Percentiles rank a stretch among this genome's conserved stretches.
Evolutionary conservation across 2,329 filamentous ascomycete species (phyloP).

Genomic region (Monosporascus sp.): DNA sequence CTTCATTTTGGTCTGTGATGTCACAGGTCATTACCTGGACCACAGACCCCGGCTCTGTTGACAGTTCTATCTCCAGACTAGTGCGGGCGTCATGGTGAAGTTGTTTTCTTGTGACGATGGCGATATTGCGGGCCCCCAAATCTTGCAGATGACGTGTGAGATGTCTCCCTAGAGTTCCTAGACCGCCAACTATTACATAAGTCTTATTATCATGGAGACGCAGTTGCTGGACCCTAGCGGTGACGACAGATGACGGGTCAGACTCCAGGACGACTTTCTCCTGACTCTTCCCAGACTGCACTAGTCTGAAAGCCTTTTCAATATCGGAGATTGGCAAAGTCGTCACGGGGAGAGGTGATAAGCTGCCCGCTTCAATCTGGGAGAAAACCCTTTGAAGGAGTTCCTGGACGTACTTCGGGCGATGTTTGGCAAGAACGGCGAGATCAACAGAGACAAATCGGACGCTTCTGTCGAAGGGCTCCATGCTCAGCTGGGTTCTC

Average conservation of each 20-base stretch:
- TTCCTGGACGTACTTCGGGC: not conserved
- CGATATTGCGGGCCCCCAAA: not conserved
- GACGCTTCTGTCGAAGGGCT: not conserved
- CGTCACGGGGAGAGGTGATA: not conserved
- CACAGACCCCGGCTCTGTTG: constrained; percentile 2
- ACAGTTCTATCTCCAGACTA: not conserved
- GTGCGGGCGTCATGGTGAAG: not conserved
- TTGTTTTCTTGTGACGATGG: not conserved
- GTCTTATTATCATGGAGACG: not conserved
- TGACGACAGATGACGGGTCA: not conserved
- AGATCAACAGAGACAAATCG: not conserved
- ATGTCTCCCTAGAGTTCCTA: not conserved
- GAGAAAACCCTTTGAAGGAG: not conserved
- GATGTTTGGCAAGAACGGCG: not conserved
- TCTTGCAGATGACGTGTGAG: not conserved
- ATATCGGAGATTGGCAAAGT: not conserved
- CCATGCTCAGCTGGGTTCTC: not conserved
- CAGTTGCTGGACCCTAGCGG: not conserved
- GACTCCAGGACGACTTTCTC: not conserved
- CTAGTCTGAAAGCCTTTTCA: not conserved
- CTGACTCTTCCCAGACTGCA: not conserved
- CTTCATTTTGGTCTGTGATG: constrained; percentile 17
- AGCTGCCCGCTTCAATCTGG: not conserved
- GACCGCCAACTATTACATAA: not conserved
- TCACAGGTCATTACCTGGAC: constrained; percentile 30